Percentiles rank a stretch among this genome's conserved stretches.
Evolutionary conservation across 768 basidiomycete genomes (phyloP).

Genomic region (Atractiella rhizophila): DNA sequence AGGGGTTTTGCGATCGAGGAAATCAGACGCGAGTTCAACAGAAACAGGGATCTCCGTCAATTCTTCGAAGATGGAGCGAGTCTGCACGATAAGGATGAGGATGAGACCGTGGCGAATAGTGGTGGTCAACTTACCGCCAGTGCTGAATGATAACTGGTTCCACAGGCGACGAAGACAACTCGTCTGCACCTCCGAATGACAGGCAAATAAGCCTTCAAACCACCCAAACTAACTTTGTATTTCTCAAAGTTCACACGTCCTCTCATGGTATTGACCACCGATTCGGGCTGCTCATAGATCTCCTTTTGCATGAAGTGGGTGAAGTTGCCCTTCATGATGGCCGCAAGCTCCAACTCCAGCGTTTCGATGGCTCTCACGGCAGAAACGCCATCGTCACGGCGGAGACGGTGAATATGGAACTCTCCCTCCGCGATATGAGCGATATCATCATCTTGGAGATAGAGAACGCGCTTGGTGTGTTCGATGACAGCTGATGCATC

Average conservation of each 20-base stretch:
- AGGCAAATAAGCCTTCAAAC: slow-evolving; percentile 75
- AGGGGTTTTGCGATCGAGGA: slow-evolving; percentile 93
- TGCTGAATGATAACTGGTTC: slow-evolving; percentile 93
- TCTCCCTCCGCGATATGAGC: slow-evolving; percentile 92
- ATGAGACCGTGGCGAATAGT: background rate
- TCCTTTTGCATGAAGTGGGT: slow-evolving; percentile 99
- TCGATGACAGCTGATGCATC: slow-evolving; percentile 90
- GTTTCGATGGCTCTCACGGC: slow-evolving; percentile 88
- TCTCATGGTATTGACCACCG: slow-evolving; percentile 99
- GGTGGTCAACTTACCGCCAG: slow-evolving; percentile 31
- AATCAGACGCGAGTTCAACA: slow-evolving; percentile 90
- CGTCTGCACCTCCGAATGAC: slow-evolving; percentile 85
- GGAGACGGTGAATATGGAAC: slow-evolving; percentile 93
- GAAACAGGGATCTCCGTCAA: slow-evolving; percentile 94
- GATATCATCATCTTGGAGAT: slow-evolving; percentile 96
- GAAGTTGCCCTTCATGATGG: slow-evolving; percentile 99
- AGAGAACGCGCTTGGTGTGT: slow-evolving; percentile 95
- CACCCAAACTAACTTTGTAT: slow-evolving; percentile 73
- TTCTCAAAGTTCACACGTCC: slow-evolving; percentile 96
- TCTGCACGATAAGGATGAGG: slow-evolving; percentile 20
- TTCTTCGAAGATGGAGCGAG: slow-evolving; percentile 93
- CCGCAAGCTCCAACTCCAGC: slow-evolving; percentile 93
- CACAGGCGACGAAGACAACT: slow-evolving; percentile 93
- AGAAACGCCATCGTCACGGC: slow-evolving; percentile 47
- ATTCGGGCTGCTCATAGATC: slow-evolving; percentile 91